Conservation (phyloP, 306 rosid species). For the Senna tora region DNA sequence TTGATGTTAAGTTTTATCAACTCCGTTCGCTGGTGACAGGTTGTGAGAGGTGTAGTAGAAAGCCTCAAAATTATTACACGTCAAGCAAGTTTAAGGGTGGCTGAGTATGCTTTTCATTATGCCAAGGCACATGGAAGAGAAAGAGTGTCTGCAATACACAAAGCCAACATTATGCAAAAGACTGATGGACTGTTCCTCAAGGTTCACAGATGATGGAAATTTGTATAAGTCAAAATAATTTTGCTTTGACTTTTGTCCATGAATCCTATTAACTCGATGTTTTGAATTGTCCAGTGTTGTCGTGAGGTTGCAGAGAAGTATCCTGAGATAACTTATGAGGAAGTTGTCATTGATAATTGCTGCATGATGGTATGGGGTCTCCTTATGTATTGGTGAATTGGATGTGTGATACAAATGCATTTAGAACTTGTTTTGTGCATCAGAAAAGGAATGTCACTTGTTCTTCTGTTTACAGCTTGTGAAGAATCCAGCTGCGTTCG, state of each 20-base stretch:
- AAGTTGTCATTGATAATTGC: slow-evolving; percentile 97
- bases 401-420: slow-evolving; percentile 33
- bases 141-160: slow-evolving; percentile 98
- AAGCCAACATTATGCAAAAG: slow-evolving; percentile 99
- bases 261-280: slow-evolving; percentile 15
- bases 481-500: slow-evolving; percentile 94
- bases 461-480: slow-evolving; percentile 74
- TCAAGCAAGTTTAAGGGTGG: slow-evolving; percentile 97
- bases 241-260: background rate
- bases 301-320: slow-evolving; percentile 99
- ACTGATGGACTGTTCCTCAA: slow-evolving; percentile 94
- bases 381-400: slow-evolving; percentile 24
- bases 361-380: slow-evolving; percentile 87
- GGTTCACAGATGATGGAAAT: slow-evolving; percentile 33
- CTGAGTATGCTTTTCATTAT: slow-evolving; percentile 98
- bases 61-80: slow-evolving; percentile 98
- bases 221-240: slow-evolving; percentile 4
- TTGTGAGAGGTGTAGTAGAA: slow-evolving; percentile 98
- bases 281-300: slow-evolving; percentile 69
- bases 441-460: slow-evolving; percentile 20
- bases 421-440: slow-evolving; percentile 24
- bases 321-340: slow-evolving; percentile 93
- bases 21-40: slow-evolving; percentile 56
- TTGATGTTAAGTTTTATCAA: slow-evolving; percentile 29
- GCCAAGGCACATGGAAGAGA: slow-evolving; percentile 93